A percentile compares a stretch with the other conserved stretches of the same genome.
Conservation (phyloP, 2,329 filamentous ascomycete genomes). For the Lasiodiplodia sp. region DNA sequence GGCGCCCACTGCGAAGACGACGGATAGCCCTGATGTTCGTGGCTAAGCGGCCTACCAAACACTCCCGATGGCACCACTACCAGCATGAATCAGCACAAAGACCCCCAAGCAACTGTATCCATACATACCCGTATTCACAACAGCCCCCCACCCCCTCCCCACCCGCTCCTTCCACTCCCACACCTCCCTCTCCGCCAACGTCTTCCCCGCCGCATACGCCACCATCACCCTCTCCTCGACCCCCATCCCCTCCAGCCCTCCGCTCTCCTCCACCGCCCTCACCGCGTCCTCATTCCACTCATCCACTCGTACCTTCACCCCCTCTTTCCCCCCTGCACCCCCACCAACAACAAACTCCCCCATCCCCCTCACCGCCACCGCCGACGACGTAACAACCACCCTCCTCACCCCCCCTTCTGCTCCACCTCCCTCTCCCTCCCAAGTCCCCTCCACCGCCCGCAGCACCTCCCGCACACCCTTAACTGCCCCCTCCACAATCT, state of each 20-base stretch:
- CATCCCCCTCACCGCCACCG: background rate
- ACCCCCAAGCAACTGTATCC: background rate
- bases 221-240: slow-evolving; percentile 32
- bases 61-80: slow-evolving; percentile 32
- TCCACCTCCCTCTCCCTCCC: no score
- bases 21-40: slow-evolving; percentile 2
- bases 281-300: background rate
- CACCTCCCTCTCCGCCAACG: background rate
- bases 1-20: slow-evolving; percentile 5
- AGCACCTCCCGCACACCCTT: background rate
- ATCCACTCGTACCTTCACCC: background rate
- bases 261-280: background rate
- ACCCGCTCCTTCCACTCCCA: slow-evolving; percentile 32
- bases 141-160: slow-evolving; percentile 50
- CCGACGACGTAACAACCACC: background rate
- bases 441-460: background rate
- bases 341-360: background rate
- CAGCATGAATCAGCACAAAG: slow-evolving; percentile 51
- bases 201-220: slow-evolving; percentile 57
- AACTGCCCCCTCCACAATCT: background rate
- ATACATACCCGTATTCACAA: background rate
- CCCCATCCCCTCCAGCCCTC: no score
- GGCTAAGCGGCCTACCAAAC: background rate
- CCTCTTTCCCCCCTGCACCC: no score
- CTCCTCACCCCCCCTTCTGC: no score